These are phyloP conservation scores for Amphibolis antarctica DNA, from an alignment of 106 monocot species.

Conservation along the genomic window DNA sequence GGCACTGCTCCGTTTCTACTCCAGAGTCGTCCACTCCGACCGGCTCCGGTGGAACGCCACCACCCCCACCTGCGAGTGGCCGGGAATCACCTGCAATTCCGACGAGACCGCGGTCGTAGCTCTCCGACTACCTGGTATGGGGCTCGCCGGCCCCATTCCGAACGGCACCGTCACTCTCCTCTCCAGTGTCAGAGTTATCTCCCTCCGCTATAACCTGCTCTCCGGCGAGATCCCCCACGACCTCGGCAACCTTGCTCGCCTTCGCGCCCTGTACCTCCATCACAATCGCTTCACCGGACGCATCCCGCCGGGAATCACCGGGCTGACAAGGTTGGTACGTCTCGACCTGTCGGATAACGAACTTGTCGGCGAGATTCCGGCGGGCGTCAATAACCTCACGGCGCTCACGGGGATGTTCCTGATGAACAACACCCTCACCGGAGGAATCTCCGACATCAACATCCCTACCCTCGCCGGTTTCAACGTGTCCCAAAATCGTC, in stretches of 20 bases:
- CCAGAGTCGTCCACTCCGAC: neutral
- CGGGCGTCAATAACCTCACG: neutral
- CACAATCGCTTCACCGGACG: conserved; percentile 10
- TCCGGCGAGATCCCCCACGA: conserved; percentile 12
- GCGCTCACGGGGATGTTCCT: conserved; percentile 5
- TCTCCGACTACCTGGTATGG: conserved; percentile 11
- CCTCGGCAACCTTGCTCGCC: conserved; percentile 2
- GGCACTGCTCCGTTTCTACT: neutral
- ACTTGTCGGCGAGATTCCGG: conserved; percentile 16
- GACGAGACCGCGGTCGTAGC: conserved; percentile 18
- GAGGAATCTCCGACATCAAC: conserved; percentile 3
- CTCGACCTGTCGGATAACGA: conserved; percentile 13
- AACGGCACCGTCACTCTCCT: conserved; percentile 4
- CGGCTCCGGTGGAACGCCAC: conserved; percentile 29
- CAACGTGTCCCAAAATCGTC: conserved; percentile 15
- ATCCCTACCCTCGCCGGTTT: conserved; percentile 2
- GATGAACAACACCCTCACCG: conserved; percentile 11
- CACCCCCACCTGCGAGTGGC: conserved; percentile 37
- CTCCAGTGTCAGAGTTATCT: conserved; percentile 3
- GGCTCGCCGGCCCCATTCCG: conserved; percentile 10
- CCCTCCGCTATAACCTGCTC: conserved; percentile 14
- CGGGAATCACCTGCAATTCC: conserved; percentile 41
- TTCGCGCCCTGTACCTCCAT: conserved; percentile 10
- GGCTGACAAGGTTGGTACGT: neutral
- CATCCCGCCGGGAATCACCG: conserved; percentile 3